phyloP scores from a whole-genome alignment of 2,329 filamentous ascomycete genomes.

The Fusarium nelsonii region DNA sequence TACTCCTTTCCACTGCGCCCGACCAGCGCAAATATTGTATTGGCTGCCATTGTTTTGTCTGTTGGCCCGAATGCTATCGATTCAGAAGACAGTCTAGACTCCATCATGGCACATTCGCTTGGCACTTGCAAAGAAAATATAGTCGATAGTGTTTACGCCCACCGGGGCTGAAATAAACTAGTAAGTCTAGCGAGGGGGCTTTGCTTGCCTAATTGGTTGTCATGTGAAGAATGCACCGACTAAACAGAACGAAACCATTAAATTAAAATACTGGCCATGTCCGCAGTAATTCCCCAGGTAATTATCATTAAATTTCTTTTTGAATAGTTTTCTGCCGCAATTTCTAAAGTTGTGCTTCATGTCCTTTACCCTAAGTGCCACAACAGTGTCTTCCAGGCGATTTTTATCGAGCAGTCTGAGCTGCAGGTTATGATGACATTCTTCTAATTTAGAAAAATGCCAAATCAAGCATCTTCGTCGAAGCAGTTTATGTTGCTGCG shows the following conservation, averaged over 20 bases:
- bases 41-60: background rate
- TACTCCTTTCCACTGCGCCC: background rate
- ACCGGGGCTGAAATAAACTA: background rate
- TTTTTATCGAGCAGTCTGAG: too few relatives aligned
- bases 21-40: background rate
- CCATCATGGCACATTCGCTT: background rate
- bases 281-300: too few relatives aligned
- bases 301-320: too few relatives aligned
- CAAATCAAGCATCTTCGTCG: too few relatives aligned
- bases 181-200: background rate
- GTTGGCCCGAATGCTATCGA: background rate
- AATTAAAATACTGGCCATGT: too few relatives aligned
- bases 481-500: too few relatives aligned
- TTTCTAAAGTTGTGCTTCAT: accelerated
- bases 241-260: too few relatives aligned
- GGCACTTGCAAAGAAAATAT: background rate
- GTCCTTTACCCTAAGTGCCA: too few relatives aligned
- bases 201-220: accelerated
- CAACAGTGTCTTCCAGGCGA: too few relatives aligned
- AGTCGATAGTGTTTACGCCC: background rate
- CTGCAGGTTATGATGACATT: too few relatives aligned
- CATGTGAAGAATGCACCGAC: background rate
- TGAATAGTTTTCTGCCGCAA: background rate
- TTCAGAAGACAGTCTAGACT: background rate
- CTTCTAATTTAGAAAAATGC: too few relatives aligned